Base-by-base conservation (phyloP, 2,329 filamentous ascomycete species). In the Colletotrichum trifolii region DNA sequence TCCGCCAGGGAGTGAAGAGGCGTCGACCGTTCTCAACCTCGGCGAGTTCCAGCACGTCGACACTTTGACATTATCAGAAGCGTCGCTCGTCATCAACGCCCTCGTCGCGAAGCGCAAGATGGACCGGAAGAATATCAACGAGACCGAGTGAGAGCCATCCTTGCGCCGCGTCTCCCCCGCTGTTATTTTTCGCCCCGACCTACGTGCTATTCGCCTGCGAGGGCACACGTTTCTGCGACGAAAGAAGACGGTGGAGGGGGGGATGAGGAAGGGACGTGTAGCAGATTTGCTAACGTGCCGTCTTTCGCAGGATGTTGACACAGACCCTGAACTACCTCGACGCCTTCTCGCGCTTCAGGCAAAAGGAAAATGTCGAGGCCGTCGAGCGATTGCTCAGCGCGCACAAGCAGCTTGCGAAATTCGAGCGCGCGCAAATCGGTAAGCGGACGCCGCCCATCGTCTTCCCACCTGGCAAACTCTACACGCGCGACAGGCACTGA, bases 21-120 rank as follows among this genome's bases (percentile, higher is more conserved):
- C 95, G 33, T 89, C 91, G 54, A 83, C 87, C 8, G 88, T 89
- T 60, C 88, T 98, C 69, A 92, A 91, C 77, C 91, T 99, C 10
- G 96, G 96, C 80, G 95, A 97, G 76, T 97, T 98, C 80, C 89
- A 96, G 72, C 85, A 95, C 74, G 94, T 96, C 70, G 93, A 96
- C 75, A 95, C 94, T 6, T 85, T 99, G 67, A 97, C 94, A 49
- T 87, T 97, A 57, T 97, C 93, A 39, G 96, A 98, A 81, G 94
- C 96, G 2, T 88, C 93, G 71, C 87, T 97, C 54, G 91, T 99
- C 74, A 93, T 99, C 73, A 95, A 95, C 74, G 94, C 94, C 67
- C 90, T 97, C 54, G 88, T 96, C 69, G 85, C 91, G 67, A 93
- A 95, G 81, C 88, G 93, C 69, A 87, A 89, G 70, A 89, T 91